These are phyloP conservation scores for Rhizopus stolonifer DNA, from an alignment of 371 early-diverging fungal species.

Conservation along the genomic window DNA sequence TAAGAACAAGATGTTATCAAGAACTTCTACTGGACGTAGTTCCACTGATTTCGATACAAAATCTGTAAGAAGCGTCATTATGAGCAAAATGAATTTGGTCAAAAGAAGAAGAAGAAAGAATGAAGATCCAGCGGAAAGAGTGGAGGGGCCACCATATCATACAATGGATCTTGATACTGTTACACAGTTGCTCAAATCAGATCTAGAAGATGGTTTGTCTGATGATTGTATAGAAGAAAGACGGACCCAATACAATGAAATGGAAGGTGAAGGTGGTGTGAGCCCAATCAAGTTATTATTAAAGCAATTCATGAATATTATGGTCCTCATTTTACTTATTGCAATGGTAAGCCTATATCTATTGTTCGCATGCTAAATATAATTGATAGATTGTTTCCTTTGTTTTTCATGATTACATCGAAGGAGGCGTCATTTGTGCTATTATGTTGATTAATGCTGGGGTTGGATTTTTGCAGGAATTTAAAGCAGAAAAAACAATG, in stretches of 20 bases:
- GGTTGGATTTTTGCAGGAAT: slow-evolving; percentile 90
- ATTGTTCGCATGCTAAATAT: neutral
- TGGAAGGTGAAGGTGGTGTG: slow-evolving; percentile 70
- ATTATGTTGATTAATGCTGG: slow-evolving; percentile 80
- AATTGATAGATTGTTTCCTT: slow-evolving; percentile 52
- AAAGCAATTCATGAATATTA: slow-evolving; percentile 77
- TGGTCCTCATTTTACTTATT: slow-evolving; percentile 79
- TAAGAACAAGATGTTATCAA: slow-evolving; percentile 30
- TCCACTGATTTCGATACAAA: slow-evolving; percentile 37
- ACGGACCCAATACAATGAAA: slow-evolving; percentile 63
- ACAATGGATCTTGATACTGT: slow-evolving; percentile 59
- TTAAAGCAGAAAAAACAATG: slow-evolving; percentile 87
- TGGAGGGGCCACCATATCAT: slow-evolving; percentile 53
- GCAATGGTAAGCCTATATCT: slow-evolving; percentile 51
- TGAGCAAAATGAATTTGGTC: slow-evolving; percentile 36
- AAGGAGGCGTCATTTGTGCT: slow-evolving; percentile 70
- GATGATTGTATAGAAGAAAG: slow-evolving; percentile 52
- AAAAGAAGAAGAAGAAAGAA: slow-evolving; percentile 29
- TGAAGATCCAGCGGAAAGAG: slow-evolving; percentile 21
- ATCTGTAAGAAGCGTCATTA: slow-evolving; percentile 37
- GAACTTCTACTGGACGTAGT: slow-evolving; percentile 29
- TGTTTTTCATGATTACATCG: slow-evolving; percentile 66
- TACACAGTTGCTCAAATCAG: slow-evolving; percentile 55
- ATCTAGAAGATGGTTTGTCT: slow-evolving; percentile 61
- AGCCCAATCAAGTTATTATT: slow-evolving; percentile 64